Evolutionary conservation across 257 asterid genomes (phyloP), one percentile per base, ranked within the genome.

Genomic region (Nicotiana otophora): DNA sequence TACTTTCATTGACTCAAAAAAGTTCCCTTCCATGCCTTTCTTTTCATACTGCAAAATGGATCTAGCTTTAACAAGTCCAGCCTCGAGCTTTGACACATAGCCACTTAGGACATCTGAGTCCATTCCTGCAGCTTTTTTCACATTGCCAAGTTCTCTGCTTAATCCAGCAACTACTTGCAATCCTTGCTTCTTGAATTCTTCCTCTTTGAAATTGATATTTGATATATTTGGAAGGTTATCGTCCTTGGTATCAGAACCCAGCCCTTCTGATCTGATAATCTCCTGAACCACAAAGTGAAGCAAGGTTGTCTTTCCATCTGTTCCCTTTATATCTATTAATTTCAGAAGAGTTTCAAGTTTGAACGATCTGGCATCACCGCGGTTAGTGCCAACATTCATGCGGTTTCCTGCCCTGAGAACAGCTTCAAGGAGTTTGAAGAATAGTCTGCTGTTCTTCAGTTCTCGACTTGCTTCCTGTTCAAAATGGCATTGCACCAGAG

Each of bases 381-480:
- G 93, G 85, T 84, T 89, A 19, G 97, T 93, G 19, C 97, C 97
- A 9, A 86, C 89, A 23, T 91, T 93, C 97, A 93, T 93, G 82
- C 94, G 94, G 67, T 93, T 93, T 42, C 97, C 97, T 0, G 97
- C 90, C 89, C 90, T 89, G 2, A 93, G 91, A 79, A 93, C 97
- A 46, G 97, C 97, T 78, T 93, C 97, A 2, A 93, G 96, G 70
- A 93, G 96, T 84, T 93, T 93, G 86, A 91, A 89, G 75, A 93
- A 93, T 81, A 93, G 39, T 70, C 93, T 86, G 85, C 91, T 90
- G 78, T 89, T 93, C 54, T 89, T 86, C 82, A 91, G 79, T 83
- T 91, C 94, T 23, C 83, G 82, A 82, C 92, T 91, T 28, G 96
- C 97, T 76, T 90, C 94, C 97, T 92, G 26, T 74, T 48, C 39